These are phyloP conservation scores for Polytrichum formosum DNA, from an alignment of 225 moss, liverwort and hornwort species.

Conservation along the genomic window DNA sequence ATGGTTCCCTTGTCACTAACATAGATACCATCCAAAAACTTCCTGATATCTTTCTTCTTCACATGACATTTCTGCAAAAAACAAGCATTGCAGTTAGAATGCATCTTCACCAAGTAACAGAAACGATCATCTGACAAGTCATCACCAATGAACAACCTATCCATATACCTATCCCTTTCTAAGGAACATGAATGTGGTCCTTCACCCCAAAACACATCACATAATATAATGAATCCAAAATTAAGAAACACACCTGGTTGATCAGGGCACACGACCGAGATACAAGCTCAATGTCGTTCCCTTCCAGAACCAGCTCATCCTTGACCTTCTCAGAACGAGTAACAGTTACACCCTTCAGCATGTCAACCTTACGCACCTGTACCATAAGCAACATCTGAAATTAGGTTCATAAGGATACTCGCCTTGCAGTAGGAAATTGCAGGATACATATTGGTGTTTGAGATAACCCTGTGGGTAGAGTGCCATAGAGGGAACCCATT, in stretches of 20 bases:
- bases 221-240: too few relatives aligned
- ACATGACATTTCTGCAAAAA: slow-evolving; percentile 58
- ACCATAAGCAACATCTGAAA: neutral
- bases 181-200: too few relatives aligned
- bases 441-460: too few relatives aligned
- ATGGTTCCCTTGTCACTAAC: slow-evolving; percentile 54
- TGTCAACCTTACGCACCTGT: slow-evolving; percentile 20
- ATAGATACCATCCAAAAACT: slow-evolving; percentile 53
- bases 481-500: too few relatives aligned
- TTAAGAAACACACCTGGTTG: slow-evolving; percentile 9
- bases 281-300: slow-evolving; percentile 22
- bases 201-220: too few relatives aligned
- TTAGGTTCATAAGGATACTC: too few relatives aligned
- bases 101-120: too few relatives aligned
- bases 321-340: slow-evolving; percentile 20
- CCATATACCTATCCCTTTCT: too few relatives aligned
- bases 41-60: slow-evolving; percentile 62
- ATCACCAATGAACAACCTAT: too few relatives aligned
- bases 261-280: slow-evolving; percentile 18
- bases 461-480: too few relatives aligned
- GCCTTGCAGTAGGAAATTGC: too few relatives aligned
- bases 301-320: slow-evolving; percentile 25
- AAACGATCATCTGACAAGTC: too few relatives aligned
- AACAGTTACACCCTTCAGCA: slow-evolving; percentile 19
- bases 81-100: neutral